Percentiles rank a stretch among this genome's conserved stretches.
These are phyloP conservation scores for Brassica cretica DNA, from an alignment of 345 rosid genomes.

Conservation along the genomic window DNA sequence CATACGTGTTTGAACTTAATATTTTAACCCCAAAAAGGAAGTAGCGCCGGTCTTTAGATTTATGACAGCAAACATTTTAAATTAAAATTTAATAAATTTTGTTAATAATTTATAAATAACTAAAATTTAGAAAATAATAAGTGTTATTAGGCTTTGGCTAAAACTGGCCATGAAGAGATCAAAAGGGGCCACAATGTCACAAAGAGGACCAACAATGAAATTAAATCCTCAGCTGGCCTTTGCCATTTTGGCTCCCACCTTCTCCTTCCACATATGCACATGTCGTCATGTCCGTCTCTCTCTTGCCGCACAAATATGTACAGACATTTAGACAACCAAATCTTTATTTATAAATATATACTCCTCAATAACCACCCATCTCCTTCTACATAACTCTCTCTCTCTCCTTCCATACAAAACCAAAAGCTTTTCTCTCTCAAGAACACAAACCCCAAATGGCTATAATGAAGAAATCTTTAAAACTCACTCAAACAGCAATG, in stretches of 20 bases:
- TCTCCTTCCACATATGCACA: constrained; percentile 48
- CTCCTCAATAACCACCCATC: constrained; percentile 38
- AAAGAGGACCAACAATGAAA: constrained; percentile 50
- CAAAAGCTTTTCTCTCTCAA: constrained; percentile 25
- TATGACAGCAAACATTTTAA: background rate
- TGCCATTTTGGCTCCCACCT: constrained; percentile 58
- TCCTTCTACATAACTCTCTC: constrained; percentile 22
- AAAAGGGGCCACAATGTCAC: constrained; percentile 57
- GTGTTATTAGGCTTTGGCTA: background rate
- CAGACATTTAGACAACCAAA: constrained; percentile 34
- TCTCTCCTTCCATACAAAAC: constrained; percentile 13
- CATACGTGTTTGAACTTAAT: constrained; percentile 23
- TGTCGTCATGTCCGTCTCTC: constrained; percentile 38
- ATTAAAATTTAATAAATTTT: background rate
- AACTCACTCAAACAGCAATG: constrained; percentile 53
- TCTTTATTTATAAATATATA: constrained; percentile 38
- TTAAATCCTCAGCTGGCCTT: constrained; percentile 40
- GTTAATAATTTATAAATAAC: background rate
- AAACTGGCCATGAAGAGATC: constrained; percentile 15
- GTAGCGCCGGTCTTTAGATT: background rate
- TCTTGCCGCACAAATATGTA: constrained; percentile 19
- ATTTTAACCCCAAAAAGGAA: background rate
- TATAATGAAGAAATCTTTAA: constrained; percentile 50
- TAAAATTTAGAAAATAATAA: background rate
- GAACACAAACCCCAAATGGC: constrained; percentile 47